phyloP scores from a whole-genome alignment of 345 rosid species.

The Aquilaria yunnanensis region DNA sequence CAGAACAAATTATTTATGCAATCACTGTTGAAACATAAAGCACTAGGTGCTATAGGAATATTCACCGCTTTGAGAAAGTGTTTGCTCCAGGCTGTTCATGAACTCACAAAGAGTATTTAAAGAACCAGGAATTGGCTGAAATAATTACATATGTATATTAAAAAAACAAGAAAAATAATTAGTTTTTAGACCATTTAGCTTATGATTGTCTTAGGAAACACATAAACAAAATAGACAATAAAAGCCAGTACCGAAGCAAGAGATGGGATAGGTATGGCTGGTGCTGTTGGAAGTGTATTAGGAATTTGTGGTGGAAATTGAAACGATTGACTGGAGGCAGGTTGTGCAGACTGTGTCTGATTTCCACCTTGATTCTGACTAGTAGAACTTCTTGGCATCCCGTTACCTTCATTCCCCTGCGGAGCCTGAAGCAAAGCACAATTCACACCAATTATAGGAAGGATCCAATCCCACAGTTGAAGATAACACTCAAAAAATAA shows the following conservation, averaged over 20 bases:
- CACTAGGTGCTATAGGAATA: constrained; percentile 6
- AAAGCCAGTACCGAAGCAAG: constrained; percentile 36
- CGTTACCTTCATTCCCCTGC: constrained; percentile 42
- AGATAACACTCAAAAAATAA: background rate
- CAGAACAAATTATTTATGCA: constrained; percentile 18
- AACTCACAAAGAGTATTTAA: constrained; percentile 72
- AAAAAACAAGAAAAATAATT: background rate
- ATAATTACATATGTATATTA: background rate
- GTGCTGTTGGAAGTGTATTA: constrained; percentile 50
- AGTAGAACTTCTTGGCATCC: constrained; percentile 8
- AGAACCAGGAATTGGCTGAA: constrained; percentile 90
- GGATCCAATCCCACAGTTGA: background rate
- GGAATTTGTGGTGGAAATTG: constrained; percentile 51
- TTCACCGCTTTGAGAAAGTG: constrained; percentile 61
- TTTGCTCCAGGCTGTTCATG: constrained; percentile 66
- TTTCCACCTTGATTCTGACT: constrained; percentile 23
- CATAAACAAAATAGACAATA: background rate
- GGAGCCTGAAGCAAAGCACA: constrained; percentile 16
- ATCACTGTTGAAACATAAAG: constrained; percentile 3
- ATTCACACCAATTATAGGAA: too few relatives aligned
- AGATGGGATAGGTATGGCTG: constrained; percentile 63
- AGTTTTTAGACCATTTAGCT: constrained; percentile 3
- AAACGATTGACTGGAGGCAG: constrained; percentile 32
- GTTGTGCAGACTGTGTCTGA: constrained; percentile 36
- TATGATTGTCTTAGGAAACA: background rate